Evolutionary conservation across 805 yeast species (phyloP), one percentile per base, ranked within the genome.

Genomic region (Wickerhamiella kurtzmanii): DNA sequence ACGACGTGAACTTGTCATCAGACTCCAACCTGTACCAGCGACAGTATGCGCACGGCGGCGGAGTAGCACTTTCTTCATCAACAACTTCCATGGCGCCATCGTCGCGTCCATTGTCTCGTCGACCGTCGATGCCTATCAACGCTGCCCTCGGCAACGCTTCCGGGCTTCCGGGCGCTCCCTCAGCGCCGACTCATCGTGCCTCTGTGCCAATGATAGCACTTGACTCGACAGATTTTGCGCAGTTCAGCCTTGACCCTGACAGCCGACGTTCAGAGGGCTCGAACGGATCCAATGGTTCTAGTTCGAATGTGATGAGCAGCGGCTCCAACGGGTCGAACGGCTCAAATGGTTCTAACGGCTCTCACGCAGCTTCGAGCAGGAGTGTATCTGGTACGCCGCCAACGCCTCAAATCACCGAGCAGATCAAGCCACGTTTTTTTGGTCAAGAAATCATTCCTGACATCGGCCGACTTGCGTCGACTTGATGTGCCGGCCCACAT

Each of bases 381-480:
- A 25, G 32, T 11, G 32, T 25, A 6, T 37, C 49, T 21, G 48
- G 50, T 11, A 50, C 54, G 22, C 54, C 54, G 21, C 55, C 52
- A 15, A 50, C 54, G 18, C 52, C 59, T 20, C 56, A 52, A 35
- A 48, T 44, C n/a, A 36, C 17, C 38, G 19, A 36, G n/a, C 38
- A 36, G 38, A 5, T 36, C 19, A 18, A 36, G 19, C 17, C 19
- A 8, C 19, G 38, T 5, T 18, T 36, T 8, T 18, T 16, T 36
- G 17, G 38, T 8, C 38, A 18, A 8, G 38, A 36, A 17, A 18
- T 18, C n/a, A 15, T 32, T 11, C 15, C 13, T 32, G 35, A 32
- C 35, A 15, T 11, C 35, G 11, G 11, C 35, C 35, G 15, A 11
- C 15, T 32, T 11, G 13, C 11, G 35, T 32, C n/a, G n/a, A n/a